A percentile compares a stretch with the other conserved stretches of the same genome.
phyloP scores from a whole-genome alignment of 768 basidiomycete genomes.

The Pleurotus sapidus region DNA sequence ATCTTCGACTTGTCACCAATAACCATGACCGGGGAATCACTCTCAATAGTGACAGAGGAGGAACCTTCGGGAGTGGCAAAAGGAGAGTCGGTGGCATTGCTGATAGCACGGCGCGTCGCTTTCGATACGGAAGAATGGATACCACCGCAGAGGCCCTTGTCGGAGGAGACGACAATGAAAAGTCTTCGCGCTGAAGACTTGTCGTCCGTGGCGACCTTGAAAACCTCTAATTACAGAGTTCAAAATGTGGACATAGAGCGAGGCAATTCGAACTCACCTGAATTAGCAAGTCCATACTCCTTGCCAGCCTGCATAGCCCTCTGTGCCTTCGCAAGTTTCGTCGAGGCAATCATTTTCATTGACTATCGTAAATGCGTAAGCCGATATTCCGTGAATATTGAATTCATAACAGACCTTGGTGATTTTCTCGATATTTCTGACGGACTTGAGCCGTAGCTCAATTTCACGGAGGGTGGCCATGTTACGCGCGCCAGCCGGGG shows the following conservation, averaged over 20 bases:
- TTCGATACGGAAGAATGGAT: conserved; percentile 98
- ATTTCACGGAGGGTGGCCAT: conserved; percentile 99
- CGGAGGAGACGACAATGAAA: conserved; percentile 93
- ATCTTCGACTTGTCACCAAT: conserved; percentile 97
- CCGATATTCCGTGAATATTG: conserved; percentile 6
- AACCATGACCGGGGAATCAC: conserved; percentile 73
- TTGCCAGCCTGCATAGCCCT: conserved; percentile 90
- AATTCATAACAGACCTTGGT: conserved; percentile 68
- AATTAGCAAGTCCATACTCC: conserved; percentile 88
- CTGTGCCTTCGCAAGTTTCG: conserved; percentile 94
- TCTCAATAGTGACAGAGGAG: conserved; percentile 43
- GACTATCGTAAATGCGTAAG: conserved; percentile 46
- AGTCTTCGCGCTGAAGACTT: conserved; percentile 74
- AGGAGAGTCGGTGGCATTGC: conserved; percentile 47
- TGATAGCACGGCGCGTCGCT: conserved; percentile 73
- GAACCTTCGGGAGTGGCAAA: conserved; percentile 40
- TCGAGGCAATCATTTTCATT: conserved; percentile 99
- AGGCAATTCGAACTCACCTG: conserved; percentile 50
- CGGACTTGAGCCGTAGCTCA: conserved; percentile 93
- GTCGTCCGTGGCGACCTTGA: conserved; percentile 72
- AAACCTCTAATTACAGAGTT: conserved; percentile 64
- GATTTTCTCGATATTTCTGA: conserved; percentile 99
- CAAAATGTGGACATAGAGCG: conserved; percentile 6
- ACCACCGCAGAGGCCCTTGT: conserved; percentile 99
- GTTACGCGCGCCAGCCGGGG: conserved; percentile 63